phyloP scores from a whole-genome alignment of 2,329 filamentous ascomycete species.

The Trichoderma arundinaceum region DNA sequence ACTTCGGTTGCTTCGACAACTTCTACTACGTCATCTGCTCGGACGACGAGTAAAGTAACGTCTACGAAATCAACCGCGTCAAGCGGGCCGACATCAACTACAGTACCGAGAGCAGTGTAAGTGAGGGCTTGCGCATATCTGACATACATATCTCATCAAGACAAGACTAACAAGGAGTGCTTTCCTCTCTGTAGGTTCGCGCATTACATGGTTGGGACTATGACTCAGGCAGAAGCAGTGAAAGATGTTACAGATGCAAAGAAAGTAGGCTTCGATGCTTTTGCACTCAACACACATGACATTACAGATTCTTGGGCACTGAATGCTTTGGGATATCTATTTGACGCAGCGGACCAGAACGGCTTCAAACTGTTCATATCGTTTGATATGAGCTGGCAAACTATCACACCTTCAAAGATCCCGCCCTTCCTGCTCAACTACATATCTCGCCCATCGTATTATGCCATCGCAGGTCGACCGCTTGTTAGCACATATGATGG shows the following conservation, averaged over 20 bases:
- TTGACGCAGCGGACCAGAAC: slow-evolving; percentile 14
- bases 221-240: slow-evolving; percentile 9
- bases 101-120: slow-evolving; percentile 24
- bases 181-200: not conserved
- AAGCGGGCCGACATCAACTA: slow-evolving; percentile 5
- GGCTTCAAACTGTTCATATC: slow-evolving; percentile 25
- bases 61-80: slow-evolving; percentile 15
- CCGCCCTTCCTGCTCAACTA: slow-evolving; percentile 15
- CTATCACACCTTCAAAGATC: slow-evolving; percentile 12
- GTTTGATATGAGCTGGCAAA: slow-evolving; percentile 25
- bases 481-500: slow-evolving; percentile 23
- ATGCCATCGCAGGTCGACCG: not conserved
- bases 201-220: slow-evolving; percentile 23
- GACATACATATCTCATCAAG: not conserved
- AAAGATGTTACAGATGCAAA: slow-evolving; percentile 10
- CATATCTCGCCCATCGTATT: slow-evolving; percentile 20
- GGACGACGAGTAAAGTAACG: slow-evolving; percentile 2
- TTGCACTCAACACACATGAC: slow-evolving; percentile 24
- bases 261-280: slow-evolving; percentile 23
- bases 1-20: slow-evolving; percentile 12
- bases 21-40: not conserved
- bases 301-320: slow-evolving; percentile 23
- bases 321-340: not conserved
- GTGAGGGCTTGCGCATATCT: not conserved
- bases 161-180: not conserved